Conservation (phyloP, 2,329 filamentous ascomycete species). For the Fusarium graminum region DNA sequence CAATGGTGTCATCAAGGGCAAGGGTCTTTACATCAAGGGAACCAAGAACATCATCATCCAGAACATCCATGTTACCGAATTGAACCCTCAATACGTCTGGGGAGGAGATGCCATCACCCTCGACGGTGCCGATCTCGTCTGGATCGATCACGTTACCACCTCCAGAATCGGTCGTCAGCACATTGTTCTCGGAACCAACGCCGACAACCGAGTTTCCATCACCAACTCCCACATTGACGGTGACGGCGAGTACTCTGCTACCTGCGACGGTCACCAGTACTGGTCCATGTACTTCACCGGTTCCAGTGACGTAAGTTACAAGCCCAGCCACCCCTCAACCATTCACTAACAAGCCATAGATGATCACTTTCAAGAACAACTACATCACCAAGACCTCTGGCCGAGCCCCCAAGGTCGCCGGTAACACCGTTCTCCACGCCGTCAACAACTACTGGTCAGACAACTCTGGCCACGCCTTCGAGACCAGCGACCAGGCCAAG, state of each 20-base stretch:
- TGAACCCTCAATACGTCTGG: constrained; percentile 71
- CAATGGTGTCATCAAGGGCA: constrained; percentile 68
- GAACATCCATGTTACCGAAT: constrained; percentile 67
- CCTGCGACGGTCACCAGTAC: constrained; percentile 71
- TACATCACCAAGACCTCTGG: constrained; percentile 71
- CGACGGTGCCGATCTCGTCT: constrained; percentile 59
- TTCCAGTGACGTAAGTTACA: constrained; percentile 57
- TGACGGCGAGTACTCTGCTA: constrained; percentile 65
- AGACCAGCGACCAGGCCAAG: constrained; percentile 57
- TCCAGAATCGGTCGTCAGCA: constrained; percentile 71
- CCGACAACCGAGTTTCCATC: constrained; percentile 69
- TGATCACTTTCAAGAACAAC: constrained; percentile 70
- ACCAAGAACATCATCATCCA: constrained; percentile 71
- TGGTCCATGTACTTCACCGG: constrained; percentile 71
- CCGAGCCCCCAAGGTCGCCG: constrained; percentile 68
- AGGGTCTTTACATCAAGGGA: constrained; percentile 63
- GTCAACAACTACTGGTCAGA: constrained; percentile 73
- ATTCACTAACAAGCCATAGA: neutral
- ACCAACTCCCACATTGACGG: constrained; percentile 70
- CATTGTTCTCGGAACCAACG: constrained; percentile 67
- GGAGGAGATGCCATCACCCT: constrained; percentile 70
- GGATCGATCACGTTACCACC: constrained; percentile 68
- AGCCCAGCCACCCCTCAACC: rapidly evolving
- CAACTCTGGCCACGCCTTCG: constrained; percentile 69
- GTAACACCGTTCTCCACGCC: constrained; percentile 68